Evolutionary conservation across 2,329 filamentous ascomycete genomes (phyloP).

Genomic region (Neonectria coccinea): DNA sequence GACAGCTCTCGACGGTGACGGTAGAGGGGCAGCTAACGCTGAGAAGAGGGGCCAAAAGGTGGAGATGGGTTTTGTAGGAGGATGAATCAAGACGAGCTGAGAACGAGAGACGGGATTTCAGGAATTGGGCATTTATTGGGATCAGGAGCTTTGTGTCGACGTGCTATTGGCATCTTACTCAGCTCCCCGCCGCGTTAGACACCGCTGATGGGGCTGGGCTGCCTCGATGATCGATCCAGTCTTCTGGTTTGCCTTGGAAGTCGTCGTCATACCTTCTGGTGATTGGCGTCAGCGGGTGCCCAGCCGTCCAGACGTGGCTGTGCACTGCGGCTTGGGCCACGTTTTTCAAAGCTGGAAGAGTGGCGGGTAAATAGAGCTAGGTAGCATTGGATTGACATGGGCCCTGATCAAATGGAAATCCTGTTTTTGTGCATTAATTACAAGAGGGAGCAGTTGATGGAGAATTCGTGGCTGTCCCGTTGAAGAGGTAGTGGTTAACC

Average conservation of each 20-base stretch:
- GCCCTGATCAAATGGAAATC: neutral
- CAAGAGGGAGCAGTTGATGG: neutral
- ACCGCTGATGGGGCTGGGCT: constrained; percentile 16
- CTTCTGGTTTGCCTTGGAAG: neutral
- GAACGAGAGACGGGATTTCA: constrained; percentile 1
- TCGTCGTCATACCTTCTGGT: constrained; percentile 25
- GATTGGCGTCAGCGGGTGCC: constrained; percentile 18
- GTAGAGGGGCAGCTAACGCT: constrained; percentile 13
- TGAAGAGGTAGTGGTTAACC: too few species aligned
- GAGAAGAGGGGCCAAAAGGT: constrained; percentile 10
- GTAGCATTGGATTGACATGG: neutral
- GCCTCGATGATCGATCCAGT: constrained; percentile 21
- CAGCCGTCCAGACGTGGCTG: constrained; percentile 20
- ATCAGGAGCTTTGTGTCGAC: neutral
- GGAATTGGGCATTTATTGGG: neutral
- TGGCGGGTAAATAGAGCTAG: constrained; percentile 7
- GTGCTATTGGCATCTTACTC: constrained; percentile 22
- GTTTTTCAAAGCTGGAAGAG: constrained; percentile 1
- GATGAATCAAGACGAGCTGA: constrained; percentile 7
- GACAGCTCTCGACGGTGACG: constrained; percentile 5
- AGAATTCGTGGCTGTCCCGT: neutral
- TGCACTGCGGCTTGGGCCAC: constrained; percentile 15
- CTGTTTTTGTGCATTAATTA: neutral
- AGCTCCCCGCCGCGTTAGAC: constrained; percentile 9
- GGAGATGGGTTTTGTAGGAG: constrained; percentile 1